phyloP scores from a whole-genome alignment of 805 yeast genomes.

The Candida koratica region DNA sequence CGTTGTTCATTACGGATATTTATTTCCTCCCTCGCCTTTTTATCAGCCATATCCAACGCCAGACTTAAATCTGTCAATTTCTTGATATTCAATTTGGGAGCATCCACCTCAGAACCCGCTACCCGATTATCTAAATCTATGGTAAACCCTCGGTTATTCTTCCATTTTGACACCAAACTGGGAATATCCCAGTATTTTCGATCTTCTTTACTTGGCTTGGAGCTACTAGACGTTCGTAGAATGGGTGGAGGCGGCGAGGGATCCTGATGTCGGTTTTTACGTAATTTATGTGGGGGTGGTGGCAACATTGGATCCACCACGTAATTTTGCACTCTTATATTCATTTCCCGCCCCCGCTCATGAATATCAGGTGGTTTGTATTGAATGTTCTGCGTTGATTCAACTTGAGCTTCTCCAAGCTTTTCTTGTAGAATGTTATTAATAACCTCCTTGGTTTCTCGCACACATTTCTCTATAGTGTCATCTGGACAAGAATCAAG shows the following conservation, averaged over 20 bases:
- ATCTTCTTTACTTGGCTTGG: conserved; percentile 61
- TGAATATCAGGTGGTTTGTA: conserved; percentile 19
- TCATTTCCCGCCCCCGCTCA: conserved; percentile 28
- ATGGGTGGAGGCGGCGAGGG: conserved; percentile 63
- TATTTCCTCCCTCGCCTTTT: conserved; percentile 20
- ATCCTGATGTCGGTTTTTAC: conserved; percentile 64
- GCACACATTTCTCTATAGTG: conserved; percentile 44
- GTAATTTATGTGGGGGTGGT: conserved; percentile 71
- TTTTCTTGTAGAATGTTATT: conserved; percentile 47
- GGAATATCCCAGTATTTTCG: conserved; percentile 84
- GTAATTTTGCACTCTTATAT: conserved; percentile 62
- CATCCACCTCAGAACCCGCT: conserved; percentile 40
- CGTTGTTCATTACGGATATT: conserved; percentile 24
- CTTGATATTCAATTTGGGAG: conserved; percentile 44
- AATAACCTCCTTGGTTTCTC: conserved; percentile 55
- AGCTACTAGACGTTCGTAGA: conserved; percentile 34
- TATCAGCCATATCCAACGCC: conserved; percentile 67
- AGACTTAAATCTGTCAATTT: conserved; percentile 60
- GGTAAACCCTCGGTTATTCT: conserved; percentile 86
- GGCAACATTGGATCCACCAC: conserved; percentile 86
- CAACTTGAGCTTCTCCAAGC: conserved; percentile 22
- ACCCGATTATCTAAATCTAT: conserved; percentile 76
- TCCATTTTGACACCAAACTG: conserved; percentile 91
- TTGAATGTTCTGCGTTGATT: conserved; percentile 37
- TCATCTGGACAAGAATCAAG: conserved; percentile 42